Conservation (phyloP, 1,284 basidiomycete genomes). For the Ustilago lituana region DNA sequence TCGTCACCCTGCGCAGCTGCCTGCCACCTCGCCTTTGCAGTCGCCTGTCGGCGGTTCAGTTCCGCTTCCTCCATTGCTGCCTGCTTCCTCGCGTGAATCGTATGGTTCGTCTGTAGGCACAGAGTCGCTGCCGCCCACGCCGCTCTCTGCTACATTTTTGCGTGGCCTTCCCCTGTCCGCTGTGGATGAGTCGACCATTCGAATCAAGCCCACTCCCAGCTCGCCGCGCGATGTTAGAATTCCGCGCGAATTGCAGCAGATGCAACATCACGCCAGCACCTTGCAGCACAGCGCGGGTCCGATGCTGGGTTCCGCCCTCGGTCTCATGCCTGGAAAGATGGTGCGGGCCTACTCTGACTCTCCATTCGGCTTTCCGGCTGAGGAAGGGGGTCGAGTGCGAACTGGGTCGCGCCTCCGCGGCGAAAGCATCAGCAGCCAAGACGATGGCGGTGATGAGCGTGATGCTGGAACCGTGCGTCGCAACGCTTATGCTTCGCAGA, state of each 20-base stretch:
- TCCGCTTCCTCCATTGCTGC: constrained; percentile 26
- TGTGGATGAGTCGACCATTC: constrained; percentile 13
- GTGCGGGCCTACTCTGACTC: constrained; percentile 34
- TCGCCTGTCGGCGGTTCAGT: constrained; percentile 17
- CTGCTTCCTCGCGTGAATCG: constrained; percentile 34
- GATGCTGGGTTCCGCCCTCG: constrained; percentile 23
- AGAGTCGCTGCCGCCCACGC: constrained; percentile 41
- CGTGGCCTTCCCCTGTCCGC: constrained; percentile 15
- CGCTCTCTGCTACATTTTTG: constrained; percentile 36
- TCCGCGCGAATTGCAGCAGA: constrained; percentile 10
- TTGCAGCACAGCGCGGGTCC: neutral
- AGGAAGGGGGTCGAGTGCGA: neutral
- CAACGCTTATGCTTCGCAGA: constrained; percentile 10
- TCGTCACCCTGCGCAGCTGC: constrained; percentile 7
- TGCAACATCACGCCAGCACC: neutral
- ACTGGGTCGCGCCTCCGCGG: constrained; percentile 16
- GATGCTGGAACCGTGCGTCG: neutral
- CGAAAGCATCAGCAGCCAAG: constrained; percentile 31
- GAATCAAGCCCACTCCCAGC: constrained; percentile 4
- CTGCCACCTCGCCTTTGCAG: constrained; percentile 22
- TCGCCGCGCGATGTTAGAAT: constrained; percentile 18
- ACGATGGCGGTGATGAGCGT: constrained; percentile 6
- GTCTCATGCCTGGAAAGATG: constrained; percentile 36
- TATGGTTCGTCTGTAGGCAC: constrained; percentile 29
- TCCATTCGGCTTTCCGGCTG: neutral